These are phyloP conservation scores for Stachybotrys elegans DNA, from an alignment of 2,329 filamentous ascomycete genomes.

Conservation along the genomic window DNA sequence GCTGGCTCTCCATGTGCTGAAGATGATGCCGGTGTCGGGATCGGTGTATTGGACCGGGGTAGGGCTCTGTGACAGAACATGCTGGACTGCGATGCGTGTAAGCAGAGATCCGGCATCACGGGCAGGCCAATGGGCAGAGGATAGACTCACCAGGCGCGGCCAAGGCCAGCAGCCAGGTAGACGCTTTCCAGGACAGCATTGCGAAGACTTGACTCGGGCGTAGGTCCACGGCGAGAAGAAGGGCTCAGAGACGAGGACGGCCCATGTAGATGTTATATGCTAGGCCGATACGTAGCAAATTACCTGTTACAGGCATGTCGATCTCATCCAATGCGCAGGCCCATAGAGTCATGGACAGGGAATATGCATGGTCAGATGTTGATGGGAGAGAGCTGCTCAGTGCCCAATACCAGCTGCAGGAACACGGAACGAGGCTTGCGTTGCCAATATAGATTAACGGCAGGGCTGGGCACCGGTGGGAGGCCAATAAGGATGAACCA, in stretches of 20 bases:
- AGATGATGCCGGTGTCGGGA: conserved; percentile 44
- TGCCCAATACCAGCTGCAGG: too few species aligned
- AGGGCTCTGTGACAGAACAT: not conserved
- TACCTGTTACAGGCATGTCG: too few species aligned
- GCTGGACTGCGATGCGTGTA: not conserved
- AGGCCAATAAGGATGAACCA: not conserved
- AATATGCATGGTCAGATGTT: too few species aligned
- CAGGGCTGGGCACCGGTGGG: not conserved
- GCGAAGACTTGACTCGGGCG: too few species aligned
- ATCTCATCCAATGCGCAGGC: too few species aligned
- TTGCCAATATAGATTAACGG: not conserved
- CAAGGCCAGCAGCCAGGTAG: conserved; percentile 3
- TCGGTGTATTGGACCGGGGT: conserved; percentile 30
- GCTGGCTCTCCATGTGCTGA: conserved; percentile 46
- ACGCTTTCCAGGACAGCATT: conserved; percentile 1
- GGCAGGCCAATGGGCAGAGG: not conserved
- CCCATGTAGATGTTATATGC: not conserved
- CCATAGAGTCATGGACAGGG: too few species aligned
- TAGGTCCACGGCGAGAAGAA: too few species aligned
- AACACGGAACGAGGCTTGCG: not conserved
- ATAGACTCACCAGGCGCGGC: conserved; percentile 1
- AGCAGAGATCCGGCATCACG: not conserved
- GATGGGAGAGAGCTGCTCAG: too few species aligned
- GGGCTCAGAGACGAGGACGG: too few species aligned
- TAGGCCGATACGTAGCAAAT: too few species aligned